These are phyloP conservation scores for Moniliophthora roreri DNA, from an alignment of 1,284 basidiomycete genomes.

Conservation along the genomic window DNA sequence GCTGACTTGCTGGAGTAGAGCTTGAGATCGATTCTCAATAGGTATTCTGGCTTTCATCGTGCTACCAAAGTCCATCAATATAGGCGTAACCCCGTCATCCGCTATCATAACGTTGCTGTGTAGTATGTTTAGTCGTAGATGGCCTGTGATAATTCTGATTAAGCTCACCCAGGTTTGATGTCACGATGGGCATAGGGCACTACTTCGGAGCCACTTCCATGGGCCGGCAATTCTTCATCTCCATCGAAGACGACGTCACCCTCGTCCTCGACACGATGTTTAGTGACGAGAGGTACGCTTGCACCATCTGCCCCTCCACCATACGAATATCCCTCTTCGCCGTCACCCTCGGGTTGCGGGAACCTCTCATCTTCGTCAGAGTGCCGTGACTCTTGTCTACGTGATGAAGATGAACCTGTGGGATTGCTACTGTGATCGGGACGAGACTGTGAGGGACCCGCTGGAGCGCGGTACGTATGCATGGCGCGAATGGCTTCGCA, in stretches of 20 bases:
- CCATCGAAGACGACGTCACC: slow-evolving; percentile 74
- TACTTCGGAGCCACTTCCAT: slow-evolving; percentile 45
- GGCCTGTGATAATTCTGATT: not conserved
- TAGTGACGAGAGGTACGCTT: slow-evolving; percentile 48
- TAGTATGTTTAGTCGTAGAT: not conserved
- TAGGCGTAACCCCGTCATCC: slow-evolving; percentile 82
- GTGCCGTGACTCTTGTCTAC: slow-evolving; percentile 23
- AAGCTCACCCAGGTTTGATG: slow-evolving; percentile 85
- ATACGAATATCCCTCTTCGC: slow-evolving; percentile 71
- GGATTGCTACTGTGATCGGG: slow-evolving; percentile 24
- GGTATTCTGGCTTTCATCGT: slow-evolving; percentile 77
- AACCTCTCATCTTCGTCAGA: slow-evolving; percentile 62
- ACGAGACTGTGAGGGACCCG: slow-evolving; percentile 29
- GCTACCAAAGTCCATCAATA: slow-evolving; percentile 99
- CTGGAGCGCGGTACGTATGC: slow-evolving; percentile 75
- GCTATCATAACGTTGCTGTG: slow-evolving; percentile 93
- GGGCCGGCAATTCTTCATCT: slow-evolving; percentile 59
- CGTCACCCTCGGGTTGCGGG: slow-evolving; percentile 70
- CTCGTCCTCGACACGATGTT: slow-evolving; percentile 48
- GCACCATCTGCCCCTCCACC: slow-evolving; percentile 20
- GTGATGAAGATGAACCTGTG: slow-evolving; percentile 25
- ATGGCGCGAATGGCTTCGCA: slow-evolving; percentile 93
- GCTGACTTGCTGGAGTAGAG: slow-evolving; percentile 77
- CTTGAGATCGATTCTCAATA: slow-evolving; percentile 82
- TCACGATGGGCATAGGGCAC: slow-evolving; percentile 97